Evolutionary conservation across 2,329 filamentous ascomycete genomes (phyloP).

Genomic region (Cladophialophora exuberans): DNA sequence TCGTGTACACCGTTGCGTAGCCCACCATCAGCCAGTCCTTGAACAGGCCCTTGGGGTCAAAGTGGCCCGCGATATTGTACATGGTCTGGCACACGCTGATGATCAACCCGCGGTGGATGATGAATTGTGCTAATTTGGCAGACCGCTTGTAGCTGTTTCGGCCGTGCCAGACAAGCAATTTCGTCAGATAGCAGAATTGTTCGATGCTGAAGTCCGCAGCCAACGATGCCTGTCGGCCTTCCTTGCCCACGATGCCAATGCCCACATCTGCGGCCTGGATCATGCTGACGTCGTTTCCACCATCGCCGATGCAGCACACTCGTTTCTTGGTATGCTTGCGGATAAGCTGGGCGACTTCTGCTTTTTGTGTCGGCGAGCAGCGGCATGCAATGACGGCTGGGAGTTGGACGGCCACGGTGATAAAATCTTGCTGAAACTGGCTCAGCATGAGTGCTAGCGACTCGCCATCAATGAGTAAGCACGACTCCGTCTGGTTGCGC

Average conservation of each 20-base stretch:
- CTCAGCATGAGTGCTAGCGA: constrained; percentile 81
- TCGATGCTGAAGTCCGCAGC: constrained; percentile 97
- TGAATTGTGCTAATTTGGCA: constrained; percentile 95
- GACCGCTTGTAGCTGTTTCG: constrained; percentile 95
- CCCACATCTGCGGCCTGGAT: constrained; percentile 98
- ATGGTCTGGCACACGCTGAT: constrained; percentile 96
- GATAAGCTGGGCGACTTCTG: constrained; percentile 88
- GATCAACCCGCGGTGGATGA: constrained; percentile 95
- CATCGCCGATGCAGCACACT: constrained; percentile 96
- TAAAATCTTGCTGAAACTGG: constrained; percentile 82
- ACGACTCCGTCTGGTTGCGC: constrained; percentile 80
- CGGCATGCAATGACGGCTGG: constrained; percentile 95
- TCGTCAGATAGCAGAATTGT: constrained; percentile 92
- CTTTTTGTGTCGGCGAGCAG: constrained; percentile 96
- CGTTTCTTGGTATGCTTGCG: constrained; percentile 90
- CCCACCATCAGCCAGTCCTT: constrained; percentile 96
- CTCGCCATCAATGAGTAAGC: constrained; percentile 92
- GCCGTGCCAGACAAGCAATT: constrained; percentile 98
- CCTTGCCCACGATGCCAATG: constrained; percentile 97
- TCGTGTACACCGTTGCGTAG: constrained; percentile 95
- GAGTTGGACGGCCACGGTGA: constrained; percentile 81
- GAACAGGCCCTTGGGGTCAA: constrained; percentile 93
- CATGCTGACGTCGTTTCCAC: constrained; percentile 98
- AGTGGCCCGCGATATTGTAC: constrained; percentile 89
- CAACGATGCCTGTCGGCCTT: constrained; percentile 90